Evolutionary conservation across 768 basidiomycete species (phyloP).

Genomic region (Lenzites betulinus): DNA sequence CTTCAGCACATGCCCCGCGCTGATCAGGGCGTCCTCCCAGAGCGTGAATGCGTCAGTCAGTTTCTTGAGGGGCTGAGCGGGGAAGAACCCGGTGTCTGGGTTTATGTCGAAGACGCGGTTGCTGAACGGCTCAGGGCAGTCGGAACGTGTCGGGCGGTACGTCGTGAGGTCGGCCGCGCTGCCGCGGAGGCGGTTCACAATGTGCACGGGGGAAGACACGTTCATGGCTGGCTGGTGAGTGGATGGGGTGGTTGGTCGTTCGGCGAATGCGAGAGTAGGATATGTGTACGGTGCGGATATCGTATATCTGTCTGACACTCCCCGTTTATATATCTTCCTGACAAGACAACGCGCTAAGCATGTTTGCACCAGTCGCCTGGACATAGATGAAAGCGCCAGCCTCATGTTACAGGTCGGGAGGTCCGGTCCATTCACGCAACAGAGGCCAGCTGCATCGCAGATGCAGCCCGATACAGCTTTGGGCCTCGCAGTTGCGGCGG

Average conservation of each 20-base stretch:
- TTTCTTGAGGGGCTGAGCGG: conserved; percentile 57
- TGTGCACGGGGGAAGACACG: conserved; percentile 27
- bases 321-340: conserved; percentile 4
- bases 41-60: conserved; percentile 54
- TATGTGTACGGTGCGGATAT: background rate
- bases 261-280: background rate
- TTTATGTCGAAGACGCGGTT: conserved; percentile 51
- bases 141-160: background rate
- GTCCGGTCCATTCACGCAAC: conserved; percentile 6
- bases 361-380: background rate
- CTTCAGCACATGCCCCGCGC: conserved; percentile 54
- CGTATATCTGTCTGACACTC: background rate
- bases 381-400: conserved; percentile 1
- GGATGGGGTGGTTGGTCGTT: background rate
- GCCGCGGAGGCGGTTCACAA: conserved; percentile 18
- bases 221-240: conserved; percentile 19
- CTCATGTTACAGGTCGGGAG: background rate
- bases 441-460: conserved; percentile 1
- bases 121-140: conserved; percentile 15
- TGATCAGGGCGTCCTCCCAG: conserved; percentile 72
- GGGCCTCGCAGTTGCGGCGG: background rate
- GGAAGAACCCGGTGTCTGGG: conserved; percentile 82
- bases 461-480: conserved; percentile 16
- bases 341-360: background rate
- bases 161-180: conserved; percentile 10